Evolutionary conservation across 2,329 filamentous ascomycete species (phyloP).

Genomic region (Nemania sp.): DNA sequence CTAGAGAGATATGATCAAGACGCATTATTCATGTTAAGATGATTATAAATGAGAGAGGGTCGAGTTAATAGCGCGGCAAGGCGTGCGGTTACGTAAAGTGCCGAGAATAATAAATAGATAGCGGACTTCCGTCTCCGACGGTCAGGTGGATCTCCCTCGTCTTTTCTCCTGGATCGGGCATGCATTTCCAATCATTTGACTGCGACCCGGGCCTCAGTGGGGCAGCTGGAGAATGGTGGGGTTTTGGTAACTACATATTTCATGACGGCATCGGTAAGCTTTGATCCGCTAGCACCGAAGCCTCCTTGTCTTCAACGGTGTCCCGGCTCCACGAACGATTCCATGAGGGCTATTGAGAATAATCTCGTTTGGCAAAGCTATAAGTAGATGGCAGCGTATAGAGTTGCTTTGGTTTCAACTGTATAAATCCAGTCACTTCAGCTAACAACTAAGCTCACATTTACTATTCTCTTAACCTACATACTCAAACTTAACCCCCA

Average conservation of each 20-base stretch:
- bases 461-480: neutral
- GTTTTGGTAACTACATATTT: slow-evolving; percentile 1
- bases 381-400: neutral
- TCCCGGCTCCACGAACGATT: slow-evolving; percentile 7
- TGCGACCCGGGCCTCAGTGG: slow-evolving; percentile 7
- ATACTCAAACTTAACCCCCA: neutral
- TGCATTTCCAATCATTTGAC: slow-evolving; percentile 5
- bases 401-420: neutral
- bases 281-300: slow-evolving; percentile 2
- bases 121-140: slow-evolving; percentile 28
- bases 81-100: slow-evolving; percentile 2
- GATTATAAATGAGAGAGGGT: neutral
- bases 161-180: neutral
- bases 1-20: too few relatives aligned
- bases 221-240: slow-evolving; percentile 17
- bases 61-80: neutral
- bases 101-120: neutral
- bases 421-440: neutral
- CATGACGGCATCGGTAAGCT: slow-evolving; percentile 23
- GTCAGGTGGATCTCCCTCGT: neutral
- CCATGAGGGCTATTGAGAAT: neutral
- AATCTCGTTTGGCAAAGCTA: neutral
- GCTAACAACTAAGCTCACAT: neutral
- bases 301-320: slow-evolving; percentile 11
- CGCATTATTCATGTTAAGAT: too few relatives aligned